Percentiles rank a stretch among this genome's conserved stretches.
phyloP scores from a whole-genome alignment of 2,329 filamentous ascomycete species.

The Phyllosticta citribraziliensis region DNA sequence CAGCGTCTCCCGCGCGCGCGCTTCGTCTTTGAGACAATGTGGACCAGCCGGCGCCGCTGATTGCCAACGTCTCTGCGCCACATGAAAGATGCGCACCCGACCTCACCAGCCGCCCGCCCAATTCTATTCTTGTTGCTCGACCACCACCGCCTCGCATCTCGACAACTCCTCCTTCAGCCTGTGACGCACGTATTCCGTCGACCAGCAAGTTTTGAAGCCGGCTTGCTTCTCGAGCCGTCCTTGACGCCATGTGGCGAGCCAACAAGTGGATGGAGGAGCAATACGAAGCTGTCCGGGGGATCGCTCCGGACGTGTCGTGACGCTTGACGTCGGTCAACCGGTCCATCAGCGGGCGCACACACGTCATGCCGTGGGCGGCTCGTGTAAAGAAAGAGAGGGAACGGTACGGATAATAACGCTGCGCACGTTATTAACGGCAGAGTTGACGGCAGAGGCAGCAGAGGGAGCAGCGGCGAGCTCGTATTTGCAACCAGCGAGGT shows the following conservation, averaged over 20 bases:
- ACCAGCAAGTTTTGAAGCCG: neutral
- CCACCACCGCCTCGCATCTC: neutral
- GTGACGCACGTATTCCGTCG: neutral
- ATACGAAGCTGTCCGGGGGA: neutral
- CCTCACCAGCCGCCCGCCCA: neutral
- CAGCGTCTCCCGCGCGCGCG: neutral
- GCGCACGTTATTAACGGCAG: neutral
- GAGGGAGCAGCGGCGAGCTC: neutral
- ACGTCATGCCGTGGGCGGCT: too few species aligned
- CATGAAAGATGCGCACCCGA: neutral
- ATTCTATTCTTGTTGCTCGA: neutral
- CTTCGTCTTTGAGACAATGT: neutral
- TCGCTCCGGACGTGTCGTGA: neutral
- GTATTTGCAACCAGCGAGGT: neutral
- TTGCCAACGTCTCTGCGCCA: neutral
- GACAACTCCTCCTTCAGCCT: neutral
- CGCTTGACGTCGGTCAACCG: neutral
- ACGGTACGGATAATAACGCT: neutral
- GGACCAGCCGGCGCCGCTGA: neutral
- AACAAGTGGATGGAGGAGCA: neutral
- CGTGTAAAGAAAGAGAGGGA: neutral
- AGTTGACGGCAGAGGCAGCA: neutral
- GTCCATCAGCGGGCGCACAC: neutral
- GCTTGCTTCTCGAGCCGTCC: neutral
- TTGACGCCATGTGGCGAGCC: neutral